Conservation (phyloP, 208 protist genomes). For the Wallacemonas rigidus region DNA sequence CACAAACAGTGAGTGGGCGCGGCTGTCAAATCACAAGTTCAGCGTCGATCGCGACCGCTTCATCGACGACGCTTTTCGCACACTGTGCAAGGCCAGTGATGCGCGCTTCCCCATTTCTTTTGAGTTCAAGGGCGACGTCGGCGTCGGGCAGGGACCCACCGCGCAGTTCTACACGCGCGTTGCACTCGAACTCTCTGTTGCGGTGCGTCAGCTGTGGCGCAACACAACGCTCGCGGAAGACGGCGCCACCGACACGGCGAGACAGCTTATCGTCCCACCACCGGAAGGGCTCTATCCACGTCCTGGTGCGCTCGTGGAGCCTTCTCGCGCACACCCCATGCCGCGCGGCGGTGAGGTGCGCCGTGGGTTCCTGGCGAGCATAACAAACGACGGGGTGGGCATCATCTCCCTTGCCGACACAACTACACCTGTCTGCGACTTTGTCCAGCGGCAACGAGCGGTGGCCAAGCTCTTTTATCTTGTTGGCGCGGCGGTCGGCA, state of each 20-base stretch:
- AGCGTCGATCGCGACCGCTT: slow-evolving; percentile 62
- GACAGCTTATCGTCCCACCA: slow-evolving; percentile 23
- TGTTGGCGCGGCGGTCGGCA: slow-evolving; percentile 75
- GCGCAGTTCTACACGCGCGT: slow-evolving; percentile 90
- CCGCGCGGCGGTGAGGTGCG: neutral
- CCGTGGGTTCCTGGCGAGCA: slow-evolving; percentile 14
- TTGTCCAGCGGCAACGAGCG: slow-evolving; percentile 44
- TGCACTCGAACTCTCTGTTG: slow-evolving; percentile 53
- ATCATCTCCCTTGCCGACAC: slow-evolving; percentile 18
- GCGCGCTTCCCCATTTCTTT: slow-evolving; percentile 78
- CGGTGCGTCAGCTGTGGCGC: slow-evolving; percentile 58
- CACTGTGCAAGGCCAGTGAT: slow-evolving; percentile 72
- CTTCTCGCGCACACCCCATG: neutral
- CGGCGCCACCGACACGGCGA: neutral
- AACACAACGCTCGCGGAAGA: slow-evolving; percentile 5
- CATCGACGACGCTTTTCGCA: slow-evolving; percentile 58
- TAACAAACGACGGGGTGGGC: slow-evolving; percentile 11
- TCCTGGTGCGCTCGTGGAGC: neutral
- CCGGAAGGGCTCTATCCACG: slow-evolving; percentile 32
- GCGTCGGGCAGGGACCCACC: slow-evolving; percentile 88
- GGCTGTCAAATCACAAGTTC: slow-evolving; percentile 84
- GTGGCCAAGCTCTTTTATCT: slow-evolving; percentile 60
- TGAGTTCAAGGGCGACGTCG: slow-evolving; percentile 89
- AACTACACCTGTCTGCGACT: slow-evolving; percentile 34
- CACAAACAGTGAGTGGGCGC: slow-evolving; percentile 66